These are phyloP conservation scores for Millerozyma acaciae DNA, from an alignment of 805 yeast species.

Conservation along the genomic window DNA sequence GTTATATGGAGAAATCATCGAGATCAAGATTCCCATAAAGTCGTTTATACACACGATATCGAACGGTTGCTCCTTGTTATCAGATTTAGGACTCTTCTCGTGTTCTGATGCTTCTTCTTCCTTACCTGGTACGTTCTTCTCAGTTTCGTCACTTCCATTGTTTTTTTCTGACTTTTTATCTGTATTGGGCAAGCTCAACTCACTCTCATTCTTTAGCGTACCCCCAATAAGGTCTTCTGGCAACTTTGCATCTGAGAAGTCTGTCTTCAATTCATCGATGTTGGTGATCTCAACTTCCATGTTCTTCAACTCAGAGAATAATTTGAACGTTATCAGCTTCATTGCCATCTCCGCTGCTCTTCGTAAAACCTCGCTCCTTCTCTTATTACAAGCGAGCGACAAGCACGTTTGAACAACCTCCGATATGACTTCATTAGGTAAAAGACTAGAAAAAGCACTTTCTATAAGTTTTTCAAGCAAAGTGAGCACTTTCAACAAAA, in stretches of 20 bases:
- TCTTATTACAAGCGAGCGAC: slow-evolving; percentile 86
- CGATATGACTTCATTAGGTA: slow-evolving; percentile 78
- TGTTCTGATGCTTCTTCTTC: neutral
- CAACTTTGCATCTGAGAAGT: slow-evolving; percentile 44
- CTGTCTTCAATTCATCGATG: slow-evolving; percentile 44
- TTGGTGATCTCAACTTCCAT: slow-evolving; percentile 44
- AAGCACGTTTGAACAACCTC: slow-evolving; percentile 90
- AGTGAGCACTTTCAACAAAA: slow-evolving; percentile 75
- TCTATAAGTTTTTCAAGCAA: slow-evolving; percentile 63
- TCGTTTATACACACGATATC: slow-evolving; percentile 76
- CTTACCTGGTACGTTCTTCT: neutral
- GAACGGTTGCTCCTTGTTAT: slow-evolving; percentile 43
- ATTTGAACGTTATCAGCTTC: slow-evolving; percentile 60
- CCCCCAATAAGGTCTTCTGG: slow-evolving; percentile 62
- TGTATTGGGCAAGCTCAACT: neutral
- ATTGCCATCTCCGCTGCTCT: slow-evolving; percentile 85
- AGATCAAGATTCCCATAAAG: slow-evolving; percentile 68
- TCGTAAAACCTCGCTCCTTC: slow-evolving; percentile 84
- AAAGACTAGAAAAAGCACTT: slow-evolving; percentile 58
- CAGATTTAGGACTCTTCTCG: neutral
- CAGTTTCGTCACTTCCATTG: slow-evolving; percentile 5
- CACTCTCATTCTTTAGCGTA: slow-evolving; percentile 12
- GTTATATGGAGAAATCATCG: slow-evolving; percentile 77
- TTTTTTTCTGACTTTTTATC: slow-evolving; percentile 1
- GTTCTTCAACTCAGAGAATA: slow-evolving; percentile 57